Conservation (phyloP, 306 rosid genomes). For the Cucurbita moschata region DNA sequence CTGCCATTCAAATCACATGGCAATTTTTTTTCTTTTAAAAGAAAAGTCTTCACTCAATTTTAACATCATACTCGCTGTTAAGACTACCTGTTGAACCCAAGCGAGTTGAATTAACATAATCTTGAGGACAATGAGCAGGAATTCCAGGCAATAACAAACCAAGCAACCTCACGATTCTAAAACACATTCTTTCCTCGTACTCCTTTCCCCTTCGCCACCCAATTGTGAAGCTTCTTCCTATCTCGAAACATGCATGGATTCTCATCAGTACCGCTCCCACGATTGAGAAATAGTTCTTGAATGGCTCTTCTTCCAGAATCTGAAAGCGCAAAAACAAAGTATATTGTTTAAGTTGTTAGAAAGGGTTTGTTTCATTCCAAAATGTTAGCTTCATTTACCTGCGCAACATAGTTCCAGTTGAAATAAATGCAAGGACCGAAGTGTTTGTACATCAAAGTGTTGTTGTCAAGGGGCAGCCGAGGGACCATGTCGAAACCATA, state of each 20-base stretch:
- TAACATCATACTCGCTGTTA: neutral
- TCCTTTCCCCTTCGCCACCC: constrained; percentile 25
- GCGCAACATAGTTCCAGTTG: constrained; percentile 45
- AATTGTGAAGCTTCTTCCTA: constrained; percentile 41
- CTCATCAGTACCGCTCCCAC: constrained; percentile 38
- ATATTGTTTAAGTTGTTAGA: neutral
- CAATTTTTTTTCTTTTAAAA: no score
- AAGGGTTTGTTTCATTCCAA: no score
- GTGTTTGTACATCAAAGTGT: constrained; percentile 48
- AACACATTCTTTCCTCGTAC: constrained; percentile 34
- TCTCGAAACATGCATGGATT: constrained; percentile 48
- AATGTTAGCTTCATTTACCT: constrained; percentile 17
- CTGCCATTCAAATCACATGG: neutral
- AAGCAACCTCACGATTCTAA: constrained; percentile 26
- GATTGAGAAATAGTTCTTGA: constrained; percentile 53
- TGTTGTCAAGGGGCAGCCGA: constrained; percentile 49
- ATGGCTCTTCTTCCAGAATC: constrained; percentile 62
- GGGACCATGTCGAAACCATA: constrained; percentile 56
- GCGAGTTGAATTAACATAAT: constrained; percentile 40
- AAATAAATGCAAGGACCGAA: constrained; percentile 43
- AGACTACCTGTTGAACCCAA: constrained; percentile 19
- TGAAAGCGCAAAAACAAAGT: constrained; percentile 2
- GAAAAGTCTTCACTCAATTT: neutral
- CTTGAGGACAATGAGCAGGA: constrained; percentile 37
- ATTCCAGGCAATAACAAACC: constrained; percentile 64